Evolutionary conservation across 2,329 filamentous ascomycete species (phyloP).

Genomic region (Cercospora zeina): DNA sequence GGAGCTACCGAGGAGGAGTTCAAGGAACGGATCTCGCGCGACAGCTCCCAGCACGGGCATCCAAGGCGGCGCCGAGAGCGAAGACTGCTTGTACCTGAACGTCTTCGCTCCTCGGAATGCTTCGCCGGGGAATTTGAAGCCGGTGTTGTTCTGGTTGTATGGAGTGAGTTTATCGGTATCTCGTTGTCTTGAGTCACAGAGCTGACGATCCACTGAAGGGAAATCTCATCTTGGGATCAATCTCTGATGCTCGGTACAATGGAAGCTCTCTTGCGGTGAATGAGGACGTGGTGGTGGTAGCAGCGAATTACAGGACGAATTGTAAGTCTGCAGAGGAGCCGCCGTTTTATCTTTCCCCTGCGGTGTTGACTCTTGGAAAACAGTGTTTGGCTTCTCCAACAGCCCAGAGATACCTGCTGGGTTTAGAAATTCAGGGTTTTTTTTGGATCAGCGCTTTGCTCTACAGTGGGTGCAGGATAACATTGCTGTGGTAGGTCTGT

Average conservation of each 20-base stretch:
- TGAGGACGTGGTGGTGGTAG: constrained; percentile 42
- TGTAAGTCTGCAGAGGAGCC: neutral
- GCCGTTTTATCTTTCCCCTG: neutral
- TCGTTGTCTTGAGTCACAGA: constrained; percentile 37
- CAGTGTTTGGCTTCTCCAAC: constrained; percentile 46
- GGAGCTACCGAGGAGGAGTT: neutral
- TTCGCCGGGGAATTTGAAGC: constrained; percentile 32
- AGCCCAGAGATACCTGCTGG: constrained; percentile 41
- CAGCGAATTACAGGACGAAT: constrained; percentile 41
- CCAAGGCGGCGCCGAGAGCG: constrained; percentile 32
- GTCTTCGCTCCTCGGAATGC: constrained; percentile 39
- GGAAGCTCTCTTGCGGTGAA: constrained; percentile 40
- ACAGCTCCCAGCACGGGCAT: neutral
- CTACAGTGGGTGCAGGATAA: constrained; percentile 44
- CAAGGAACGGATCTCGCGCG: neutral
- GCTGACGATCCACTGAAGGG: constrained; percentile 6
- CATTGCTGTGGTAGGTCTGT: constrained; percentile 28
- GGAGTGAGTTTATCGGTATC: constrained; percentile 34
- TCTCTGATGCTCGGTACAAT: constrained; percentile 34
- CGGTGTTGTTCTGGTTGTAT: constrained; percentile 43
- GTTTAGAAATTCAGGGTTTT: constrained; percentile 42
- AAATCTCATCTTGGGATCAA: neutral
- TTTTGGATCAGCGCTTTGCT: constrained; percentile 42
- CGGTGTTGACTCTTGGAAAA: constrained; percentile 18
- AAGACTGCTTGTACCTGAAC: constrained; percentile 43